Evolutionary conservation across 257 asterid species (phyloP).

Genomic region (Verbena officinalis): DNA sequence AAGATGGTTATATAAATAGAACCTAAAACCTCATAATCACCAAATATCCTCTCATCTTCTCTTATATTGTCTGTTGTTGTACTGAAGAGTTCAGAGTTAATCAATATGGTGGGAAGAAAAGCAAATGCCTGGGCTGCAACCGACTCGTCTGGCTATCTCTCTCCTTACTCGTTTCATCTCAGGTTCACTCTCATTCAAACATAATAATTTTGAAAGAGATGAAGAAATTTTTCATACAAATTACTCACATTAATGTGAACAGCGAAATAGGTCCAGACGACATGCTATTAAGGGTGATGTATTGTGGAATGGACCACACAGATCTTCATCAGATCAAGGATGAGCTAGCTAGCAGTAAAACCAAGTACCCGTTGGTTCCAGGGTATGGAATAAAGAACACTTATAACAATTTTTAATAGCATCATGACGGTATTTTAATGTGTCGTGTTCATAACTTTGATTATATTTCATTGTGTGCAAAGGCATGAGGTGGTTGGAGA

Average conservation of each 20-base stretch:
- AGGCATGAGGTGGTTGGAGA: constrained; percentile 53
- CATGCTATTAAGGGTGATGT: constrained; percentile 40
- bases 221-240: background rate
- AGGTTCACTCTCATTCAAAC: constrained; percentile 32
- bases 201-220: background rate
- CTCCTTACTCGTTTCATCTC: constrained; percentile 52
- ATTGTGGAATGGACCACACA: constrained; percentile 54
- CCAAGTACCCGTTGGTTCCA: constrained; percentile 38
- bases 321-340: constrained; percentile 48
- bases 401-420: no score
- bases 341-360: constrained; percentile 26
- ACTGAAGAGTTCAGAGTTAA: background rate
- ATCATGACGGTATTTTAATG: no score
- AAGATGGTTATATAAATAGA: background rate
- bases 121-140: constrained; percentile 45
- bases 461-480: constrained; percentile 9
- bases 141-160: constrained; percentile 43
- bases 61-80: background rate
- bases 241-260: constrained; percentile 15
- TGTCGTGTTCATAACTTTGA: background rate
- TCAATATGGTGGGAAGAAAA: constrained; percentile 39
- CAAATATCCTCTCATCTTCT: background rate
- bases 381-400: no score
- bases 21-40: background rate
- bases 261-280: constrained; percentile 42